These are phyloP conservation scores for Beauveria brongniartii DNA, from an alignment of 2,329 filamentous ascomycete species.

Conservation along the genomic window DNA sequence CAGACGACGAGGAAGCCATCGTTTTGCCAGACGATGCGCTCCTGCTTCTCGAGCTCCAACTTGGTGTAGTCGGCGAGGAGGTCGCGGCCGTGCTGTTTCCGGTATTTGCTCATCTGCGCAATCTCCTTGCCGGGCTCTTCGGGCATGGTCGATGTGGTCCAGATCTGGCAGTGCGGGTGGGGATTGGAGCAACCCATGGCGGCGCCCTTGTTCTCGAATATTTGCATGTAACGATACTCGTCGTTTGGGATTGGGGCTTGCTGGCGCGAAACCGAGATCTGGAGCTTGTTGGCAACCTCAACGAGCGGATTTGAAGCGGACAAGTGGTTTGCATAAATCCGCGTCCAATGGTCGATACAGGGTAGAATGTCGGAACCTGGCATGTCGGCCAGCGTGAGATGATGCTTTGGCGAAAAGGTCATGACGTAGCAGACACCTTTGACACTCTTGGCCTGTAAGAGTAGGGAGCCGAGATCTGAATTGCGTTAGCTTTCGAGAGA, in stretches of 20 bases:
- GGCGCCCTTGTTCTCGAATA: slow-evolving; percentile 97
- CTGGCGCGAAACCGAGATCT: slow-evolving; percentile 30
- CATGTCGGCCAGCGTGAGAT: slow-evolving; percentile 90
- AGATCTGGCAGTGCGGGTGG: slow-evolving; percentile 93
- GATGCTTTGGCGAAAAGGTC: slow-evolving; percentile 85
- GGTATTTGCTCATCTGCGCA: slow-evolving; percentile 70
- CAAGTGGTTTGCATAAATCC: slow-evolving; percentile 77
- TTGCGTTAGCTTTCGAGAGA: background rate
- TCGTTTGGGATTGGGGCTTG: slow-evolving; percentile 46
- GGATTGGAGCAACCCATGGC: slow-evolving; percentile 99
- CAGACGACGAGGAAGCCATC: slow-evolving; percentile 76
- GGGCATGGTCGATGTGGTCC: slow-evolving; percentile 85
- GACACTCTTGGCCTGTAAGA: slow-evolving; percentile 77
- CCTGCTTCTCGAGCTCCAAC: slow-evolving; percentile 71
- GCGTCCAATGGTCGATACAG: slow-evolving; percentile 83
- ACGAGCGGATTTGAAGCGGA: slow-evolving; percentile 60
- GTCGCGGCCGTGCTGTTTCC: slow-evolving; percentile 62
- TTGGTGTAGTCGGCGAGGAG: slow-evolving; percentile 80
- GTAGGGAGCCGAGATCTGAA: slow-evolving; percentile 60
- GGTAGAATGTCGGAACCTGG: slow-evolving; percentile 66
- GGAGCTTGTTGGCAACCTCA: slow-evolving; percentile 29
- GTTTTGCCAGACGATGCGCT: slow-evolving; percentile 86
- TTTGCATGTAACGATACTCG: slow-evolving; percentile 95
- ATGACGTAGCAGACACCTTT: slow-evolving; percentile 96
- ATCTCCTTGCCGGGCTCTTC: slow-evolving; percentile 83